A percentile compares a stretch with the other conserved stretches of the same genome.
Conservation (phyloP, 331 rosid genomes). For the Quercus phellos region DNA sequence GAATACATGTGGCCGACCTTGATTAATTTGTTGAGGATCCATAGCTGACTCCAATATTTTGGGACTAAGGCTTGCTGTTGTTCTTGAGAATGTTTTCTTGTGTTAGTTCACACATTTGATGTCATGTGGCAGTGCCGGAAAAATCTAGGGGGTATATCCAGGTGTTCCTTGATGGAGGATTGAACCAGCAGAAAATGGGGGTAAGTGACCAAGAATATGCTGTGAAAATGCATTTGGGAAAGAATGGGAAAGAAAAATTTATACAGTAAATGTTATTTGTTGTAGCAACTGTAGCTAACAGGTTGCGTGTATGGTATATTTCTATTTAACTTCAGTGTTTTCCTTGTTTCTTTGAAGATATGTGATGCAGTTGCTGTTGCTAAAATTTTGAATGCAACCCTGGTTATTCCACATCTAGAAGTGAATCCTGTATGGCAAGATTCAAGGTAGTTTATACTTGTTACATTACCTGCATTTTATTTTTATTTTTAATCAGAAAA, state of each 20-base stretch:
- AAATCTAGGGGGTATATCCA: conserved; percentile 65
- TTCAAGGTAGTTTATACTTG: conserved; percentile 49
- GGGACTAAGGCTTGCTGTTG: too few relatives aligned
- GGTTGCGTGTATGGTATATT: conserved; percentile 4
- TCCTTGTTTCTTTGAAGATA: conserved; percentile 37
- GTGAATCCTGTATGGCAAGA: conserved; percentile 88
- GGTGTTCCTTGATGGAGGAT: conserved; percentile 92
- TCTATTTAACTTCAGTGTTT: conserved; percentile 11
- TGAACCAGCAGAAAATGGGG: conserved; percentile 97
- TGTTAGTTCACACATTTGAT: conserved; percentile 3
- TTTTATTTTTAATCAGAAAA: background rate
- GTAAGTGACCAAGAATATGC: conserved; percentile 41
- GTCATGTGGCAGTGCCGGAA: conserved; percentile 41
- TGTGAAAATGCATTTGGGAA: conserved; percentile 18
- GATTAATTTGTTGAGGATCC: too few relatives aligned
- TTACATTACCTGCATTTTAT: background rate
- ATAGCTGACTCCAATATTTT: too few relatives aligned
- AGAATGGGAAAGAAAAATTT: background rate
- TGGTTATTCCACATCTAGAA: conserved; percentile 85
- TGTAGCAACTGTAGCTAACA: conserved; percentile 1
- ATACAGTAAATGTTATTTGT: background rate
- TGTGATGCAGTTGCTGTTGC: conserved; percentile 95
- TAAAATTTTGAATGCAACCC: conserved; percentile 84
- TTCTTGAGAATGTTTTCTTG: conserved; percentile 17
- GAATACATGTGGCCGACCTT: too few relatives aligned